These are phyloP conservation scores for Phanerochaete sordida DNA, from an alignment of 768 basidiomycete genomes.

Conservation along the genomic window DNA sequence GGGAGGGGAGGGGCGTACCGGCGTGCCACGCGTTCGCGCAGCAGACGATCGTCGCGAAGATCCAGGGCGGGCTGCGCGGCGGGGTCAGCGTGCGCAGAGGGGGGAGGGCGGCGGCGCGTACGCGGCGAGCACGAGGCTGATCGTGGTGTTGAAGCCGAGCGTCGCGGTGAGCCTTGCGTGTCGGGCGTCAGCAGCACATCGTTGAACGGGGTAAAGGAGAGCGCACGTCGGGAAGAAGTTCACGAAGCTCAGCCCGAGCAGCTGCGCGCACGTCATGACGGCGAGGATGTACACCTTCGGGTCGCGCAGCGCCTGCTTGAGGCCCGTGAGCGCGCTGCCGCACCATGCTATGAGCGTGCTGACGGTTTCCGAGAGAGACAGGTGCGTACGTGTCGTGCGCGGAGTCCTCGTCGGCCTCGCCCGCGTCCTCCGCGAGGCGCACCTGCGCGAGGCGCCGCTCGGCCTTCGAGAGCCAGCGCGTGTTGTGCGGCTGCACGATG, in stretches of 20 bases:
- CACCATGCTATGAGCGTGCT: background rate
- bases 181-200: too few relatives aligned
- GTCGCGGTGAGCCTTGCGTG: constrained; percentile 47
- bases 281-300: constrained; percentile 52
- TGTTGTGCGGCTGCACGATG: constrained; percentile 50
- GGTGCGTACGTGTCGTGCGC: constrained; percentile 49
- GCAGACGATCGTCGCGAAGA: constrained; percentile 48
- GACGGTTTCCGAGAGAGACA: background rate
- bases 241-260: constrained; percentile 55
- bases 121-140: constrained; percentile 58
- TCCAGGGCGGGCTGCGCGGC: constrained; percentile 62
- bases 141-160: constrained; percentile 56
- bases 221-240: constrained; percentile 56
- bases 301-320: constrained; percentile 56
- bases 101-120: constrained; percentile 27
- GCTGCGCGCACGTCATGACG: constrained; percentile 45
- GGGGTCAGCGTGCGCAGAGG: too few relatives aligned
- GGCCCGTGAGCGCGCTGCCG: constrained; percentile 45
- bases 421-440: constrained; percentile 64
- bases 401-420: constrained; percentile 64
- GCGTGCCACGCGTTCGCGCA: constrained; percentile 54
- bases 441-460: constrained; percentile 60
- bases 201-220: too few relatives aligned
- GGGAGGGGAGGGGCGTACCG: too few relatives aligned
- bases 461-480: constrained; percentile 48